Evolutionary conservation across 768 basidiomycete species (phyloP).

Genomic region (Leccinum aurantiacum): DNA sequence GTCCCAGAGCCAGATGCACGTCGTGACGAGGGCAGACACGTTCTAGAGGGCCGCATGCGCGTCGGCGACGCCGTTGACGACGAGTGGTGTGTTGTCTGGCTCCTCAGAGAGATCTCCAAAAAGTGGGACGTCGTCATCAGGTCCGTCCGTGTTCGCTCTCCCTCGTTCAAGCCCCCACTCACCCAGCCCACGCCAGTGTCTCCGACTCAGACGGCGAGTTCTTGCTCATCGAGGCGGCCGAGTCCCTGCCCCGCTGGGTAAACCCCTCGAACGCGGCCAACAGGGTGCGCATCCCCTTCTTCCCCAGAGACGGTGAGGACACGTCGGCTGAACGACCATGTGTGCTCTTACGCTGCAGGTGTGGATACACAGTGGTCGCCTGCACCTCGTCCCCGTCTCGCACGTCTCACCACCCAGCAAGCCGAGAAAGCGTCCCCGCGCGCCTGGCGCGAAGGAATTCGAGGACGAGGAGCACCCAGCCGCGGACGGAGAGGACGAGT

Average conservation of each 20-base stretch:
- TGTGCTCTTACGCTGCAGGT: slow-evolving; percentile 55
- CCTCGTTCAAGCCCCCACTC: not conserved
- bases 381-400: slow-evolving; percentile 85
- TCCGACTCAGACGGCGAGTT: slow-evolving; percentile 96
- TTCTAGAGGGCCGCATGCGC: slow-evolving; percentile 81
- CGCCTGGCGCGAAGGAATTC: slow-evolving; percentile 41
- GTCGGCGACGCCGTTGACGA: slow-evolving; percentile 98
- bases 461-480: slow-evolving; percentile 50
- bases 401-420: slow-evolving; percentile 67
- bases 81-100: slow-evolving; percentile 95
- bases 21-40: slow-evolving; percentile 40
- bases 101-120: slow-evolving; percentile 72
- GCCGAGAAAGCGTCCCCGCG: slow-evolving; percentile 47
- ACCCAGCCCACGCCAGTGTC: slow-evolving; percentile 32
- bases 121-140: slow-evolving; percentile 81
- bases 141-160: slow-evolving; percentile 42
- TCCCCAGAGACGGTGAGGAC: slow-evolving; percentile 31
- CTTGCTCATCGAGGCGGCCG: slow-evolving; percentile 93
- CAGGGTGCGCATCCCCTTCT: slow-evolving; percentile 63
- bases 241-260: slow-evolving; percentile 85
- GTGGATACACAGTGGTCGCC: slow-evolving; percentile 81
- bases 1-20: slow-evolving; percentile 43
- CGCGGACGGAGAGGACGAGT: slow-evolving; percentile 47
- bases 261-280: slow-evolving; percentile 90
- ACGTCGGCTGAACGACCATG: slow-evolving; percentile 30